Conservation (phyloP, 2,329 filamentous ascomycete species). For the Stachybotrys echinatus region DNA sequence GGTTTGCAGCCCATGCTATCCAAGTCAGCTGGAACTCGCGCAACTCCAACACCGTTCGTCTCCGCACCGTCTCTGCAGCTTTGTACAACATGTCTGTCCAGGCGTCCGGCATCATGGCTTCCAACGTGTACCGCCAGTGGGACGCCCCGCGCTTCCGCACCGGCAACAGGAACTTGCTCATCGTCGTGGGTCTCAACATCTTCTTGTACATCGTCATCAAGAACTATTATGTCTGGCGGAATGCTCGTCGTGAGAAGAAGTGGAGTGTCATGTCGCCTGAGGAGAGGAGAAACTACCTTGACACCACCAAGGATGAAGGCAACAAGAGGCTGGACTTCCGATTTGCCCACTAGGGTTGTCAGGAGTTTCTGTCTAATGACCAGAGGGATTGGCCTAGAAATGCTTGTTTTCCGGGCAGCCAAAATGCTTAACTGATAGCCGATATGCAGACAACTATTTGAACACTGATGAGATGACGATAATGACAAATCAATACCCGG, state of each 20-base stretch:
- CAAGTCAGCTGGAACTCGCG: slow-evolving; percentile 52
- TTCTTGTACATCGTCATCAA: slow-evolving; percentile 7
- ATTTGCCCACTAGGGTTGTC: slow-evolving; percentile 14
- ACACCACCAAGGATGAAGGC: slow-evolving; percentile 8
- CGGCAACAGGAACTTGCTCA: slow-evolving; percentile 5
- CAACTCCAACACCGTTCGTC: slow-evolving; percentile 56
- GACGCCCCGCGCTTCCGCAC: slow-evolving; percentile 7
- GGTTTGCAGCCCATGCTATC: slow-evolving; percentile 17
- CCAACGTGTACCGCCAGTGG: slow-evolving; percentile 24
- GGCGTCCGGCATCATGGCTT: slow-evolving; percentile 31
- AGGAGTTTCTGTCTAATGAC: slow-evolving; percentile 2
- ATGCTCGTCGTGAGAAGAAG: slow-evolving; percentile 8
- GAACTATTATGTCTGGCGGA: slow-evolving; percentile 8
- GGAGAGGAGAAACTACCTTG: slow-evolving; percentile 5
- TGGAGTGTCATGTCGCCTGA: slow-evolving; percentile 7
- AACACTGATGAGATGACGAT: no score
- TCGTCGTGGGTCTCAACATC: slow-evolving; percentile 5
- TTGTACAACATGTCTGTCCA: slow-evolving; percentile 52
- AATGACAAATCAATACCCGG: no score
- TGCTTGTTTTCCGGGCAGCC: no score
- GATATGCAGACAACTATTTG: no score
- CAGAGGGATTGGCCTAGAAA: no score
- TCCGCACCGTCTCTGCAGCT: slow-evolving; percentile 52
- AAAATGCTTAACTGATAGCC: no score
- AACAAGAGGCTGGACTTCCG: slow-evolving; percentile 11